These are phyloP conservation scores for Earliella scabrosa DNA, from an alignment of 1,284 basidiomycete species.

Conservation along the genomic window DNA sequence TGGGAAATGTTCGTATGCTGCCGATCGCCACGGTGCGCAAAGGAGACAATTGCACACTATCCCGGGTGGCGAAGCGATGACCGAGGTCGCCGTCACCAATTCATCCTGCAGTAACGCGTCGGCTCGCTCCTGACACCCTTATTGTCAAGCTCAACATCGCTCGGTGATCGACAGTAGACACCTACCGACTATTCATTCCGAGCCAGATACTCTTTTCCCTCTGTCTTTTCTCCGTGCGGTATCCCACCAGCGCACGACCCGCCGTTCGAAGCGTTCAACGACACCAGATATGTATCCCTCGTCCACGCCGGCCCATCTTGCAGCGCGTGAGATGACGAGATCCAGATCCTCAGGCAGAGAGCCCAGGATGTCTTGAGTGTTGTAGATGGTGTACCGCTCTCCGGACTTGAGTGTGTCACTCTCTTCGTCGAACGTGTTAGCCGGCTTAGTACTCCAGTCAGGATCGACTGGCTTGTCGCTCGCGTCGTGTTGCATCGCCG, in stretches of 20 bases:
- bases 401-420: conserved; percentile 47
- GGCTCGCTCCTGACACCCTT: too few species aligned
- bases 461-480: background rate
- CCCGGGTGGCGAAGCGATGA: too few species aligned
- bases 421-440: conserved; percentile 15
- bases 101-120: too few species aligned
- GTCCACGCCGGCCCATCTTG: conserved; percentile 55
- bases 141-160: background rate
- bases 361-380: conserved; percentile 61
- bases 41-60: too few species aligned
- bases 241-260: conserved; percentile 56
- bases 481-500: background rate
- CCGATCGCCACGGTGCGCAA: too few species aligned
- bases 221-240: conserved; percentile 22
- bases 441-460: conserved; percentile 8
- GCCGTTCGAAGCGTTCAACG: conserved; percentile 63
- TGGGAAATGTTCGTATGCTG: too few species aligned
- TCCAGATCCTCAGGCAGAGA: conserved; percentile 52
- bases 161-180: too few species aligned
- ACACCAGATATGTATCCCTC: conserved; percentile 53
- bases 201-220: conserved; percentile 12
- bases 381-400: conserved; percentile 61
- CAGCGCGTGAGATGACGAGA: conserved; percentile 51
- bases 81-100: too few species aligned
- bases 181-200: background rate